Evolutionary conservation across 2,329 filamentous ascomycete genomes (phyloP).

Genomic region (Akanthomyces dipterigenus): DNA sequence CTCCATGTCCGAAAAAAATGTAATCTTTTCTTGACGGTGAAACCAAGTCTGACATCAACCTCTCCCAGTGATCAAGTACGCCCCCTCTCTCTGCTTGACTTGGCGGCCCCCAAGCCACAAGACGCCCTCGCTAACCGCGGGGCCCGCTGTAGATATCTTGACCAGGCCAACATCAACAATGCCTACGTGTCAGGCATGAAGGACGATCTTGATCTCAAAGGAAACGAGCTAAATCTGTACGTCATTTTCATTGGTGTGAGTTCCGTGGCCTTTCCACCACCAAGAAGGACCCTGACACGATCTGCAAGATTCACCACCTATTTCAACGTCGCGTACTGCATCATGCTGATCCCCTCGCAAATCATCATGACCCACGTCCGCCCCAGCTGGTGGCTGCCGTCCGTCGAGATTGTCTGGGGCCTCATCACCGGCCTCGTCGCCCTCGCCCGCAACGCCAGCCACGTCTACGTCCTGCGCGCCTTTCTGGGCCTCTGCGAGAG

Average conservation of each 20-base stretch:
- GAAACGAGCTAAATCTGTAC: slow-evolving; percentile 14
- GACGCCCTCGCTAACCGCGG: not conserved
- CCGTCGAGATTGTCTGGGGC: slow-evolving; percentile 26
- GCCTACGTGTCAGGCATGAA: slow-evolving; percentile 23
- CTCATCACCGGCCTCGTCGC: slow-evolving; percentile 24
- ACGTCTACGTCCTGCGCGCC: slow-evolving; percentile 32
- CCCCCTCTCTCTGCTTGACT: not conserved
- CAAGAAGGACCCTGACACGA: not conserved
- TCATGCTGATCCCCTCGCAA: slow-evolving; percentile 34
- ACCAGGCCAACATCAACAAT: slow-evolving; percentile 22
- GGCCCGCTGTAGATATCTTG: slow-evolving; percentile 12
- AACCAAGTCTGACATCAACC: not conserved
- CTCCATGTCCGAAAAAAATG: too few relatives aligned
- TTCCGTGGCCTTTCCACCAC: not conserved
- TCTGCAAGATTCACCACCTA: slow-evolving; percentile 30
- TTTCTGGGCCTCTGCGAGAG: slow-evolving; percentile 32
- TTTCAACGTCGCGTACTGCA: slow-evolving; percentile 53
- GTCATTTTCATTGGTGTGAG: not conserved
- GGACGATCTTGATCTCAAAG: slow-evolving; percentile 16
- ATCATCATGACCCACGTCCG: slow-evolving; percentile 31
- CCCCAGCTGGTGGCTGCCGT: slow-evolving; percentile 31
- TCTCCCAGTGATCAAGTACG: slow-evolving; percentile 16
- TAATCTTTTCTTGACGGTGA: too few relatives aligned
- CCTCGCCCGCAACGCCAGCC: slow-evolving; percentile 26
- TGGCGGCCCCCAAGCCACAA: not conserved